A percentile compares a stretch with the other conserved stretches of the same genome.
phyloP scores from a whole-genome alignment of 2,329 filamentous ascomycete species.

The Claviceps fusiformis region DNA sequence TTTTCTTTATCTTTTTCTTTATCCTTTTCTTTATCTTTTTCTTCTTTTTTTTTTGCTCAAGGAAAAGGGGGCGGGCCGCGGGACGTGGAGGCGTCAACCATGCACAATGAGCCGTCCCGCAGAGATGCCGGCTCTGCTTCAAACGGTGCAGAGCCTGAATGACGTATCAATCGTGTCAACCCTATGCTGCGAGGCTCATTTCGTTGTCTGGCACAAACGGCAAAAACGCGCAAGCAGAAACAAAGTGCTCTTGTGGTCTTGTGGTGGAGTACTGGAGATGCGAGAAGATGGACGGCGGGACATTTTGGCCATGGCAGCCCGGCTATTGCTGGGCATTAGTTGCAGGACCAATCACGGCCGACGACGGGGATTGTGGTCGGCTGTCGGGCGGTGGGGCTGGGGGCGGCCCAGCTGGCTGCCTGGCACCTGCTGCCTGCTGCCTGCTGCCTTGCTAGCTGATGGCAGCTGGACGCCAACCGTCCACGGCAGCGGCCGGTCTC shows the following conservation, averaged over 20 bases:
- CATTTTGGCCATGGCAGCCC: not conserved
- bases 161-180: not conserved
- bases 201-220: not conserved
- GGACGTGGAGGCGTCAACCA: no score
- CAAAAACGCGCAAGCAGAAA: not conserved
- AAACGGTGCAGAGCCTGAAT: not conserved
- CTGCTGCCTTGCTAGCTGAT: not conserved
- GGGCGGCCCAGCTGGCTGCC: not conserved
- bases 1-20: no score
- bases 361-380: not conserved
- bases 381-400: not conserved
- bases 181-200: not conserved
- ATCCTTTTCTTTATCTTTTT: no score
- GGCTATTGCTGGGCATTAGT: no score
- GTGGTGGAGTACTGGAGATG: not conserved
- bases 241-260: not conserved
- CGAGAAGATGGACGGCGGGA: not conserved
- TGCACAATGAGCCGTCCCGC: no score
- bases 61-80: no score
- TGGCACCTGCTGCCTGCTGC: no score
- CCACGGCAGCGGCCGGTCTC: not conserved
- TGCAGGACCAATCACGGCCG: not conserved
- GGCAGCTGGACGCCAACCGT: not conserved
- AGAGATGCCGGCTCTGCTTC: no score
- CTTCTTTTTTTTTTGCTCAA: no score